Evolutionary conservation across 768 basidiomycete genomes (phyloP), one percentile per base, ranked within the genome.

Genomic region (Suillus ampliporus): DNA sequence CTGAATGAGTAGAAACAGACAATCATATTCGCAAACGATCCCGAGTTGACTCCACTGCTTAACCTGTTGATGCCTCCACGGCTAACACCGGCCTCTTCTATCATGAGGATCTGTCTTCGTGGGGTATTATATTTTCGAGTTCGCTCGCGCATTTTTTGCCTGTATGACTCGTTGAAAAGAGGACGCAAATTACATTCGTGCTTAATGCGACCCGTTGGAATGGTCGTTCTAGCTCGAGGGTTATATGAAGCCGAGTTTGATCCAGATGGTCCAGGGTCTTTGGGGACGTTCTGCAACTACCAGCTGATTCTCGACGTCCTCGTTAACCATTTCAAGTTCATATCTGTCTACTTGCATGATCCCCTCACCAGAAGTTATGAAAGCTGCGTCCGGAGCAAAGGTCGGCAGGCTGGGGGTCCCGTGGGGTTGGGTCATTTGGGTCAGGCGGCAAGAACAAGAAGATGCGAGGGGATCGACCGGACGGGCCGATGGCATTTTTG

Each of bases 281-380:
- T 94, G 26, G 89, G n/a, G 89, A 58, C 89, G 86, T 74, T 94
- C 92, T 0, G 92, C 92, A 41, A 95, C 85, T 34, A 94, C 91
- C 61, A 92, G 84, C 74, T 94, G 89, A 77, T 95, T 95, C 68
- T 92, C 91, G 10, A 93, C 90, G 38, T 85, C 76, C 65, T 93
- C 89, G 65, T 93, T 90, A 47, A 94, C 87, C 86, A 97, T 93
- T 47, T 93, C 89, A 38, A 98, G 82, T 68, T 94, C 92, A 77
- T 94, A 98, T 74, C 88, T 84, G 69, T 91, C 90, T 5, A 76
- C 75, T 31, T 74, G 74, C n/a, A 73, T 31, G 5, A 70, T 72
- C 19, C 71, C 69, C 54, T 71, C 72, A 34, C 70, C 72, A 26
- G 65, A 51, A 13, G 74, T 71, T 48, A 75, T 73, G 59, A 73